Evolutionary conservation across 2,329 filamentous ascomycete genomes (phyloP).

Genomic region (Colletotrichum costaricense): DNA sequence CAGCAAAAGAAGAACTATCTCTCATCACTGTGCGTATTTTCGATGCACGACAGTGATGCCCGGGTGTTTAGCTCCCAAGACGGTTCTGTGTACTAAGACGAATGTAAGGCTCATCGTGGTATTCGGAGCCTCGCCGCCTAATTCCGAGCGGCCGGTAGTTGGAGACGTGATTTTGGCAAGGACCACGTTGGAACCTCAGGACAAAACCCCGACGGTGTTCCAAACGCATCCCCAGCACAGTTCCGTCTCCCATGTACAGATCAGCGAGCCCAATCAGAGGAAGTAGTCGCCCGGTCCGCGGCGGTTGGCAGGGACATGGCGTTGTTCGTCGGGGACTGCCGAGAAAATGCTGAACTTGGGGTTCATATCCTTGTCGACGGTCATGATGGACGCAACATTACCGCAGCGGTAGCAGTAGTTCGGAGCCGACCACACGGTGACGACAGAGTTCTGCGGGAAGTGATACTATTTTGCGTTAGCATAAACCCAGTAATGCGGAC

Average conservation of each 20-base stretch:
- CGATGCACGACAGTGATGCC: not conserved
- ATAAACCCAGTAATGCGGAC: not conserved
- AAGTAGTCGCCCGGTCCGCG: constrained; percentile 78
- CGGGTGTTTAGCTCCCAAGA: not conserved
- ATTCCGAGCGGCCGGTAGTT: not conserved
- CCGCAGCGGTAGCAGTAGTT: constrained; percentile 97
- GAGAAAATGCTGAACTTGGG: constrained; percentile 94
- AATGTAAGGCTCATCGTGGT: not conserved
- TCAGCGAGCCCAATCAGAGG: constrained; percentile 53
- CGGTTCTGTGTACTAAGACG: constrained; percentile 11
- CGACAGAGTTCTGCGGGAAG: constrained; percentile 93
- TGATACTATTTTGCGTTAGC: constrained; percentile 73
- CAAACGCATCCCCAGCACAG: not conserved
- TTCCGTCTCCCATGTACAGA: not conserved
- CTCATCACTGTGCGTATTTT: constrained; percentile 6
- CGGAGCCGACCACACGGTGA: constrained; percentile 97
- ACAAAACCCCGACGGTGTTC: not conserved
- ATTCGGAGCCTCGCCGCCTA: not conserved
- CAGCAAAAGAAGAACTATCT: constrained; percentile 10
- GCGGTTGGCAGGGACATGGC: constrained; percentile 80
- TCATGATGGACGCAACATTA: constrained; percentile 97
- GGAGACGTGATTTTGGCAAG: not conserved
- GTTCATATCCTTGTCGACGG: constrained; percentile 84
- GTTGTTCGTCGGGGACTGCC: constrained; percentile 86
- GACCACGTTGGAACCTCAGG: not conserved